Evolutionary conservation across 192 early-diverging fungal genomes (phyloP), one percentile per base, ranked within the genome.

Genomic region (Coemansia sp.): DNA sequence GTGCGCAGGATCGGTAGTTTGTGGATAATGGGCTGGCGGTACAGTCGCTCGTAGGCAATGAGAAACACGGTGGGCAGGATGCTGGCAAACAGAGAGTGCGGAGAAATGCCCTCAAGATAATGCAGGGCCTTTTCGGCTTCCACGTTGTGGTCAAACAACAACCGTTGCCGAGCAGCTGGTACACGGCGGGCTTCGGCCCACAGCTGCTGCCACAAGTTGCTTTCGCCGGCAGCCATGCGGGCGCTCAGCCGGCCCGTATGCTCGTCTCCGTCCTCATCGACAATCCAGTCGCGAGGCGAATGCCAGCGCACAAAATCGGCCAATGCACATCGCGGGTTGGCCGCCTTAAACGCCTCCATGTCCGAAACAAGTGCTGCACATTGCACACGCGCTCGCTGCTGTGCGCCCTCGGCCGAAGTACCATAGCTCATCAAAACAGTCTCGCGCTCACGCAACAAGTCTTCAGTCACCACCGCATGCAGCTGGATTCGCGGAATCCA

Each of bases 241-340:
- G 76, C 71, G 62, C 92, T 94, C 61, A 97, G 69, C 22, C 65
- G 47, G 22, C 78, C 83, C 9, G 69, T 63, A 16, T 74, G 58
- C 38, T 69, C 69, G 26, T 59, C 63, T 9, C 74, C 72, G 26
- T 80, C 82, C 7, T 81, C 80, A 6, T 87, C 88, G 17, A 85
- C 84, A 16, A 89, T 83, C 92, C 92, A 97, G 72, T 97, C 94
- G 54, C 91, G 86, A n/a, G 94, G 94, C 6, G 94, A 95, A 70
- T 94, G 90, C 94, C 94, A 97, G 48, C 94, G 86, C 17, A 97
- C 90, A 84, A 97, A 97, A 53, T 97, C 94, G 7, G 89, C 92
- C 31, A 97, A 60, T 2, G 65, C 66, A 53, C 85, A 85, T 11
- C 84, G 78, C 0, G 94, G 92, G 67, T 97, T 97, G 8, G 94